phyloP scores from a whole-genome alignment of 495 filamentous ascomycete species.

The Immersiella caudata region DNA sequence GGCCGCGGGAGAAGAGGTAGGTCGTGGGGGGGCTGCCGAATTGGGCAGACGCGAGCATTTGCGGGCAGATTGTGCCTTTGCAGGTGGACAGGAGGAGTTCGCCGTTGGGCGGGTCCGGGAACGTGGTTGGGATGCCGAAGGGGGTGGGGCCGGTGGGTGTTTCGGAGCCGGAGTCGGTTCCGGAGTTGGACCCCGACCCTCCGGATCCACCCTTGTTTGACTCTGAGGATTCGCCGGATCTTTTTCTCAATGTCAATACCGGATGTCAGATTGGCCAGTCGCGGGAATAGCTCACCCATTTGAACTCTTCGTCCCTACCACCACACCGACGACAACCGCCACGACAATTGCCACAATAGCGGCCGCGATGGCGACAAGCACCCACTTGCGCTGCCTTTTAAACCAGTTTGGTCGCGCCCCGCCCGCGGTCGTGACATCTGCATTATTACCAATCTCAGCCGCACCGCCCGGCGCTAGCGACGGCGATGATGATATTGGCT shows the following conservation, averaged over 20 bases:
- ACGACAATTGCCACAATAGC: not conserved
- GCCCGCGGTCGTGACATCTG: not conserved
- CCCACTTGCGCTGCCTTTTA: not conserved
- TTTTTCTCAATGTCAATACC: not conserved
- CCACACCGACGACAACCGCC: not conserved
- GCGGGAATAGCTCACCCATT: not conserved
- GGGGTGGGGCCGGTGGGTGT: not conserved
- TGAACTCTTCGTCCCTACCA: not conserved
- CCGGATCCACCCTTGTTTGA: not conserved
- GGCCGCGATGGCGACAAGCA: not conserved
- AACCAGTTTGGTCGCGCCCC: not conserved
- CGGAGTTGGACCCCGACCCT: not conserved
- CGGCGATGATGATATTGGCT: not conserved
- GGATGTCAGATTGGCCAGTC: no score
- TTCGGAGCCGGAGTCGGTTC: not conserved
- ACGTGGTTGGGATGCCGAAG: slow-evolving; percentile 4
- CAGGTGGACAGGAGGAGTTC: not conserved
- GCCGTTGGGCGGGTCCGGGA: not conserved
- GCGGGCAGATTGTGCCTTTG: slow-evolving; percentile 1
- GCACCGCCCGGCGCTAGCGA: not conserved
- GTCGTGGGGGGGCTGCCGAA: not conserved
- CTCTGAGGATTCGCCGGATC: not conserved
- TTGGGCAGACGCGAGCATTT: not conserved
- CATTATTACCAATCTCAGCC: not conserved
- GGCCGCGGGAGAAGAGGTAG: not conserved